phyloP scores from a whole-genome alignment of 805 yeast species.

The Zygosaccharomyces kombuchaensis region DNA sequence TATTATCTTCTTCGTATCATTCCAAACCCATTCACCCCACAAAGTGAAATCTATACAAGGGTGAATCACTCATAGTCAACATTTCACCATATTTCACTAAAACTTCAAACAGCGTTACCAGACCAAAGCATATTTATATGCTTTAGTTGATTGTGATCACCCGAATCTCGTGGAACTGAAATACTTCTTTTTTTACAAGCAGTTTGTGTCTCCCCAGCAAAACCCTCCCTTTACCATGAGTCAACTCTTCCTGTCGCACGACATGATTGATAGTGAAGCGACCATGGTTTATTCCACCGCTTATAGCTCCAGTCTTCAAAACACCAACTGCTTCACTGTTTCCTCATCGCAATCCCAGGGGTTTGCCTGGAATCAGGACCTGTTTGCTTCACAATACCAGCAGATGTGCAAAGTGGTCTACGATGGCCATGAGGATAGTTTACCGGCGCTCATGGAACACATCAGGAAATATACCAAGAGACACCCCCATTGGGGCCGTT shows the following conservation, averaged over 20 bases:
- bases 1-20: background rate
- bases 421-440: conserved; percentile 30
- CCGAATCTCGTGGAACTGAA: too few species aligned
- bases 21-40: background rate
- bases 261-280: conserved; percentile 22
- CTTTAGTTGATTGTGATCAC: too few species aligned
- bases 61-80: background rate
- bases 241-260: conserved; percentile 8
- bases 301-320: conserved; percentile 10
- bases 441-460: conserved; percentile 15
- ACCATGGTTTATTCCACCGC: conserved; percentile 20
- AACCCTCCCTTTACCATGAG: conserved; percentile 5
- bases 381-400: conserved; percentile 68
- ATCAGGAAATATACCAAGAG: conserved; percentile 9
- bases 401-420: conserved; percentile 44
- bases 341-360: conserved; percentile 57
- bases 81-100: background rate
- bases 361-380: conserved; percentile 69
- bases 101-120: too few species aligned
- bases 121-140: too few species aligned
- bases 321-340: conserved; percentile 18
- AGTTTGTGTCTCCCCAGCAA: background rate
- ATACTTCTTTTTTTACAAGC: background rate
- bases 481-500: background rate
- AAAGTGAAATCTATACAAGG: background rate